Evolutionary conservation across 371 early-diverging fungal species (phyloP).

Genomic region (Circinella umbellata): DNA sequence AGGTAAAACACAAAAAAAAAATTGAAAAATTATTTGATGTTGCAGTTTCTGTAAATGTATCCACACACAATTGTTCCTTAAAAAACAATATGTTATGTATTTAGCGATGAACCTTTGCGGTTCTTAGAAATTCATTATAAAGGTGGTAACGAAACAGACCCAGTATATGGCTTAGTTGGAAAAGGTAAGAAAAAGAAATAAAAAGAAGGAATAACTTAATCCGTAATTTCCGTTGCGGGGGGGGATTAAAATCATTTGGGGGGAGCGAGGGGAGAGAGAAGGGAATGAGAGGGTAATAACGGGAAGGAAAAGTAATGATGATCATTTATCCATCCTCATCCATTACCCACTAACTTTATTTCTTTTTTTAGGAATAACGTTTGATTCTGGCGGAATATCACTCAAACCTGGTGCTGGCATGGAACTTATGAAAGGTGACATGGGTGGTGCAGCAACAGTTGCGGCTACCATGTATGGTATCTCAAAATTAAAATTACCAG

Average conservation of each 20-base stretch:
- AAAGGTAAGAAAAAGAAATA: slow-evolving; percentile 61
- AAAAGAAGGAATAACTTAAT: no score
- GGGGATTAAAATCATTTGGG: neutral
- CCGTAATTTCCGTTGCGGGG: neutral
- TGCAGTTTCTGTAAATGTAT: no score
- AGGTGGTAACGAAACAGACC: slow-evolving; percentile 65
- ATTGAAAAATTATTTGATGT: no score
- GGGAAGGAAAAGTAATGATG: no score
- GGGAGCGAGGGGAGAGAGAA: no score
- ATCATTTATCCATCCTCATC: neutral
- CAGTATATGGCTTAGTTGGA: slow-evolving; percentile 77
- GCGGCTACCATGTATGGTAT: slow-evolving; percentile 73
- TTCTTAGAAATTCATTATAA: slow-evolving; percentile 91
- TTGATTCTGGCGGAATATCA: slow-evolving; percentile 84
- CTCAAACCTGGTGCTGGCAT: slow-evolving; percentile 82
- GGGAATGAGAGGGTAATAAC: neutral
- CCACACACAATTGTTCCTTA: no score
- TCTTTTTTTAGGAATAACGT: slow-evolving; percentile 52
- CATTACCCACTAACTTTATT: neutral
- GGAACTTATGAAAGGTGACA: slow-evolving; percentile 86
- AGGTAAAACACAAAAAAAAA: slow-evolving; percentile 30
- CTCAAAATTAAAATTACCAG: slow-evolving; percentile 62
- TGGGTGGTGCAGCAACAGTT: slow-evolving; percentile 88
- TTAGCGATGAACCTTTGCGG: slow-evolving; percentile 73
- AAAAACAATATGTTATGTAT: slow-evolving; percentile 29